phyloP scores from a whole-genome alignment of 2,329 filamentous ascomycete species.

The Xylaria sp. region DNA sequence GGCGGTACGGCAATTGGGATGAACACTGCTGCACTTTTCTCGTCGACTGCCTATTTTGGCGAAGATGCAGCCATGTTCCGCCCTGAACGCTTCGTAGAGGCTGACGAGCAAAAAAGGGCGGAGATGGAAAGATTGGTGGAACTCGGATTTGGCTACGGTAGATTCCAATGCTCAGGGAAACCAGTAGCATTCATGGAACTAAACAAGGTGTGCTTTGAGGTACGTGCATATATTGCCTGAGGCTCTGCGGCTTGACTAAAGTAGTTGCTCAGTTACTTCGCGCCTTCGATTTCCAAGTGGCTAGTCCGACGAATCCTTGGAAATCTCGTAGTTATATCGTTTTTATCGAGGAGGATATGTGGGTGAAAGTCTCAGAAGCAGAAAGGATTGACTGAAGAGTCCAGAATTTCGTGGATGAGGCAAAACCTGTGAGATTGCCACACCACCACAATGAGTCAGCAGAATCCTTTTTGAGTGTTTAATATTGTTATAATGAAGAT shows the following conservation, averaged over 20 bases:
- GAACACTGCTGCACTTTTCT: slow-evolving; percentile 24
- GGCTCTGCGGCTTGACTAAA: slow-evolving; percentile 1
- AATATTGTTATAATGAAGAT: not conserved
- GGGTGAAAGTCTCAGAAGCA: slow-evolving; percentile 20
- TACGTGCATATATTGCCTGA: slow-evolving; percentile 2
- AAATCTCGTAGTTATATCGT: slow-evolving; percentile 15
- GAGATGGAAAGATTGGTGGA: slow-evolving; percentile 34
- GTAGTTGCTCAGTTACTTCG: slow-evolving; percentile 10
- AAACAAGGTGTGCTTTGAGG: slow-evolving; percentile 31
- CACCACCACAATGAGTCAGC: not conserved
- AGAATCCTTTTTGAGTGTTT: not conserved
- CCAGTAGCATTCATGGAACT: slow-evolving; percentile 30
- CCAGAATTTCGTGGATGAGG: not conserved
- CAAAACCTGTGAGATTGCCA: not conserved
- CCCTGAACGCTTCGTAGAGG: slow-evolving; percentile 35
- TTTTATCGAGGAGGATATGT: slow-evolving; percentile 24
- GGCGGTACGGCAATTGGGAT: slow-evolving; percentile 31
- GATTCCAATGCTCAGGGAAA: slow-evolving; percentile 27
- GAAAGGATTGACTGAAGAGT: not conserved
- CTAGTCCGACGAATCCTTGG: slow-evolving; percentile 18
- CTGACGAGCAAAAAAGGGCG: not conserved
- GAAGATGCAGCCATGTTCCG: slow-evolving; percentile 35
- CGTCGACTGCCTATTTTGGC: slow-evolving; percentile 30
- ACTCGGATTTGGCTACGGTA: slow-evolving; percentile 33
- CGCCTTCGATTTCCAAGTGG: slow-evolving; percentile 24